phyloP scores from a whole-genome alignment of 495 filamentous ascomycete species.

The Daldinia decipiens region DNA sequence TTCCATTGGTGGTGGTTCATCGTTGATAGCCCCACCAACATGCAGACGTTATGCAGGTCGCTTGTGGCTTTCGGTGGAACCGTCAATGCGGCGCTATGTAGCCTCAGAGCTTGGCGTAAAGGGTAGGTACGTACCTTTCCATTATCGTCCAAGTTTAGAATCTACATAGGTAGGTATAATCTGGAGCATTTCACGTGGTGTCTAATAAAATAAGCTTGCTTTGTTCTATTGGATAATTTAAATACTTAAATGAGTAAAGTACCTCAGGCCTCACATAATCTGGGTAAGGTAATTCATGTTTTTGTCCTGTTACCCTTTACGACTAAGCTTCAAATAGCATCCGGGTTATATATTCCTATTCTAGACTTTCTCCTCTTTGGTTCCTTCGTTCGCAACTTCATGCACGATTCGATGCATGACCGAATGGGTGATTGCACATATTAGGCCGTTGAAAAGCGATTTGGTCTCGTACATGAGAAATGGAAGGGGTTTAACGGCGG shows the following conservation, averaged over 20 bases:
- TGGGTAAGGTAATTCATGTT: background rate
- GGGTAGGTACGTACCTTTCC: background rate
- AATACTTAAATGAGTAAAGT: no score
- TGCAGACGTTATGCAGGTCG: constrained; percentile 32
- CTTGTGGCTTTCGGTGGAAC: constrained; percentile 22
- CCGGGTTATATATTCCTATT: constrained; percentile 13
- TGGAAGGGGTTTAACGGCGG: constrained; percentile 10
- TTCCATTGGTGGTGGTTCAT: constrained; percentile 18
- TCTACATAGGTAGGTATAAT: no score
- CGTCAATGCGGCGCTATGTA: constrained; percentile 37
- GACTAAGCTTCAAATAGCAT: constrained; percentile 25
- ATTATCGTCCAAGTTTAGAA: background rate
- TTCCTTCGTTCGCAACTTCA: background rate
- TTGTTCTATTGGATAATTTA: no score
- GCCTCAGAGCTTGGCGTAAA: constrained; percentile 27
- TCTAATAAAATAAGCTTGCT: no score
- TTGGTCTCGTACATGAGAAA: background rate
- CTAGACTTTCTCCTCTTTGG: background rate
- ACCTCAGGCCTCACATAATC: background rate
- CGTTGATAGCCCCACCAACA: constrained; percentile 18
- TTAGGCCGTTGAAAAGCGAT: background rate
- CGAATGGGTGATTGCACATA: background rate
- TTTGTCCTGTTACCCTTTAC: background rate
- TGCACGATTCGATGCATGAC: background rate
- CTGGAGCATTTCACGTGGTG: background rate